phyloP scores from a whole-genome alignment of 2,329 filamentous ascomycete genomes.

The Ascochyta rabiei region DNA sequence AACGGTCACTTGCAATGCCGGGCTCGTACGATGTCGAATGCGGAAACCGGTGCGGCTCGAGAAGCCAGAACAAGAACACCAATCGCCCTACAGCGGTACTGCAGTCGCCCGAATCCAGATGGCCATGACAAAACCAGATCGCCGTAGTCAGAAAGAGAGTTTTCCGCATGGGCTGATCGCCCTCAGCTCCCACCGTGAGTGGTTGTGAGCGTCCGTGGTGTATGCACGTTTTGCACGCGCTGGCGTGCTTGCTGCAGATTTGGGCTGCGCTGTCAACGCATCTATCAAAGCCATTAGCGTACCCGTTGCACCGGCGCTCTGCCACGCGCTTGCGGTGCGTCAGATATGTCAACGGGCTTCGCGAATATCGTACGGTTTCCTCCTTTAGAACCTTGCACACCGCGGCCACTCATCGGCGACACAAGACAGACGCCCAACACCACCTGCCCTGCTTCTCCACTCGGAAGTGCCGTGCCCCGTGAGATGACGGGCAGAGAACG shows the following conservation, averaged over 20 bases:
- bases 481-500: background rate
- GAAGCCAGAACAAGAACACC: background rate
- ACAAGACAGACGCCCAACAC: conserved; percentile 1
- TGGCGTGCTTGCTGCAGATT: background rate
- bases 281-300: conserved; percentile 11
- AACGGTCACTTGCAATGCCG: conserved; percentile 16
- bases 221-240: conserved; percentile 11
- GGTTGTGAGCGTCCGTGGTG: background rate
- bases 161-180: conserved; percentile 5
- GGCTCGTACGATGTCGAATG: conserved; percentile 2
- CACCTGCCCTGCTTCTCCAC: background rate
- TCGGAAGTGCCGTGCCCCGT: background rate
- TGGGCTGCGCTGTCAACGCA: background rate
- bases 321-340: conserved; percentile 13
- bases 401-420: conserved; percentile 8
- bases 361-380: conserved; percentile 12
- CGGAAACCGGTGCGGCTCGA: conserved; percentile 2
- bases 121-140: background rate
- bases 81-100: background rate
- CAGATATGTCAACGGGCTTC: conserved; percentile 13
- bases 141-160: background rate
- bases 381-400: conserved; percentile 9
- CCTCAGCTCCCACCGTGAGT: background rate
- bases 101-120: conserved; percentile 9
- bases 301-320: conserved; percentile 9